These are phyloP conservation scores for Gynandropsis gynandra DNA, from an alignment of 345 rosid species.

Conservation along the genomic window DNA sequence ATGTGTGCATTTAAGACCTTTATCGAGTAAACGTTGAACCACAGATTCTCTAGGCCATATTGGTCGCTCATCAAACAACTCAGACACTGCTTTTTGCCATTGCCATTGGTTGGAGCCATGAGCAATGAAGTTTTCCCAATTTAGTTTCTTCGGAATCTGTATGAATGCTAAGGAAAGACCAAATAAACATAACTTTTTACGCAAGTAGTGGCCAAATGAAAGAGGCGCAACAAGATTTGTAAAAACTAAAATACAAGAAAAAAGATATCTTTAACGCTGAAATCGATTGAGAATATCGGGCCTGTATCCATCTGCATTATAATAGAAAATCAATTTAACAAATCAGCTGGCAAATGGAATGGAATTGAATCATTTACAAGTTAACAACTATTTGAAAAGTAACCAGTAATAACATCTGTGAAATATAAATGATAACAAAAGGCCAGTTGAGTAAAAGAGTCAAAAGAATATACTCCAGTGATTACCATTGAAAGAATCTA, in stretches of 20 bases:
- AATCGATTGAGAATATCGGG: slow-evolving; percentile 82
- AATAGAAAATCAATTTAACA: slow-evolving; percentile 6
- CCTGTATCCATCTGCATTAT: slow-evolving; percentile 63
- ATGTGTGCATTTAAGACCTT: slow-evolving; percentile 53
- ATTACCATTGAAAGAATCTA: no score
- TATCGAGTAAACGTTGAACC: slow-evolving; percentile 55
- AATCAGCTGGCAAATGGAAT: slow-evolving; percentile 7
- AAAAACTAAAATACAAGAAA: slow-evolving; percentile 11
- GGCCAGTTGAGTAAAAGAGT: no score
- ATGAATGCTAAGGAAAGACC: slow-evolving; percentile 49
- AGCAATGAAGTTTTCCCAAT: slow-evolving; percentile 55
- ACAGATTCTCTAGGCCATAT: slow-evolving; percentile 82
- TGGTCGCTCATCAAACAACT: slow-evolving; percentile 79
- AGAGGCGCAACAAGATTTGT: slow-evolving; percentile 5
- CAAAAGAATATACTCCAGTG: no score
- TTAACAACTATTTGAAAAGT: slow-evolving; percentile 2
- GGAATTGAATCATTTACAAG: slow-evolving; percentile 16
- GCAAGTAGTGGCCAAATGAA: slow-evolving; percentile 4
- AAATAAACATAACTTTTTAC: slow-evolving; percentile 15
- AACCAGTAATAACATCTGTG: not conserved
- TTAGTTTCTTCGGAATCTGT: slow-evolving; percentile 81
- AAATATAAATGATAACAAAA: no score
- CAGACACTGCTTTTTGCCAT: slow-evolving; percentile 65
- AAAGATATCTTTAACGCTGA: slow-evolving; percentile 85
- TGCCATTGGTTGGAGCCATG: slow-evolving; percentile 58